phyloP scores from a whole-genome alignment of 164 flowering plant species.

The Vitis amurensis region DNA sequence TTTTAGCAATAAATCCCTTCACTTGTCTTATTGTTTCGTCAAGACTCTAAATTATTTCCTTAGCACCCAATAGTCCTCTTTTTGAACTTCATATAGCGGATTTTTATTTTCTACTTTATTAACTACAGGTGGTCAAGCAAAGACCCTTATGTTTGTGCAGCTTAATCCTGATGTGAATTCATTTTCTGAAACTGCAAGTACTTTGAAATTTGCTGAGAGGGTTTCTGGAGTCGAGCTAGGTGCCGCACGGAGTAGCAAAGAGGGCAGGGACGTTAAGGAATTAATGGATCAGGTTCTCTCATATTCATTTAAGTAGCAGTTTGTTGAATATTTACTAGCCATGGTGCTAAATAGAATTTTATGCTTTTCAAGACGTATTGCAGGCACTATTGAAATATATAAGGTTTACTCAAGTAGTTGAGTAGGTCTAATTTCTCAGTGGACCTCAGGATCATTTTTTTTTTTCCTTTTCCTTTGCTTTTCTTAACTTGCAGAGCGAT shows the following conservation, averaged over 20 bases:
- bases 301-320: neutral
- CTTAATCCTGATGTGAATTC: slow-evolving; percentile 82
- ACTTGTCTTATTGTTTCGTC: neutral
- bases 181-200: slow-evolving; percentile 74
- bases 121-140: slow-evolving; percentile 89
- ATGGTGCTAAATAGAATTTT: too few species aligned
- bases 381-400: too few species aligned
- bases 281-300: slow-evolving; percentile 89
- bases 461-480: neutral
- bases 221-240: slow-evolving; percentile 98
- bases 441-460: neutral
- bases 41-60: neutral
- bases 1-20: neutral
- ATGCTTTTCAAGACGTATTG: too few species aligned
- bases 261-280: slow-evolving; percentile 77
- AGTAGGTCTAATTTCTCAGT: too few species aligned
- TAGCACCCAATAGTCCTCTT: neutral
- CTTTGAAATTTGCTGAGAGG: slow-evolving; percentile 96
- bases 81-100: neutral
- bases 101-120: neutral
- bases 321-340: neutral
- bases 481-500: too few species aligned
- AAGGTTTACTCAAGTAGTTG: too few species aligned
- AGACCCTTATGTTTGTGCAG: slow-evolving; percentile 98
- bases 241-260: slow-evolving; percentile 88